These are phyloP conservation scores for Echium plantagineum DNA, from an alignment of 257 asterid species.

Conservation along the genomic window DNA sequence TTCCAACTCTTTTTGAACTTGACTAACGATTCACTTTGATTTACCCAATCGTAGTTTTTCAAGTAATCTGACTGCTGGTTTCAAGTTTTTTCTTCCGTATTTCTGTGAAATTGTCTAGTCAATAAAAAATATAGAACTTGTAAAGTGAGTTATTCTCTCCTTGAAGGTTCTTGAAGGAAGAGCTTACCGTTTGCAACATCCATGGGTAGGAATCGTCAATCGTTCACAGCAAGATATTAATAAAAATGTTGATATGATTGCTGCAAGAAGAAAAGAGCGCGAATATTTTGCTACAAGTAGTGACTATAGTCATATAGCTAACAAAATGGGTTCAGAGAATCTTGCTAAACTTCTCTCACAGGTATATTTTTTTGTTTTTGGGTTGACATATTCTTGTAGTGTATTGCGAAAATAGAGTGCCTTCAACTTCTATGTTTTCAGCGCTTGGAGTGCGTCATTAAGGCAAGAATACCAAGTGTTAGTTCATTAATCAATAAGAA, in stretches of 20 bases:
- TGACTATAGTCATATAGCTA: slow-evolving; percentile 28
- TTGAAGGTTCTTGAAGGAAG: slow-evolving; percentile 40
- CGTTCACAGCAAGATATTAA: slow-evolving; percentile 39
- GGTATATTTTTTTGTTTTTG: slow-evolving; percentile 6
- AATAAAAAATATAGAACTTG: too few relatives aligned
- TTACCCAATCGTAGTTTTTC: too few relatives aligned
- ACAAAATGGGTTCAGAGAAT: slow-evolving; percentile 36
- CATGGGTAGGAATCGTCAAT: slow-evolving; percentile 43
- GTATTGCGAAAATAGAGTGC: too few relatives aligned
- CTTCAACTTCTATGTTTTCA: slow-evolving; percentile 11
- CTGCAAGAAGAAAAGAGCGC: slow-evolving; percentile 26
- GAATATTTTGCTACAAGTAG: slow-evolving; percentile 31
- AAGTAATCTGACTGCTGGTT: too few relatives aligned
- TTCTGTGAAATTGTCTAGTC: too few relatives aligned
- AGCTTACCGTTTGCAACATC: slow-evolving; percentile 29
- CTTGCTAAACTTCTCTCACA: slow-evolving; percentile 33
- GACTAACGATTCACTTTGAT: too few relatives aligned
- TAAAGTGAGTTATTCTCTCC: neutral
- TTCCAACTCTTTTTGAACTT: too few relatives aligned
- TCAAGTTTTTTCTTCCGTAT: too few relatives aligned
- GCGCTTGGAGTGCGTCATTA: slow-evolving; percentile 31
- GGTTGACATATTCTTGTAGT: neutral
- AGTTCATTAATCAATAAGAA: slow-evolving; percentile 24
- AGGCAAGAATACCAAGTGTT: slow-evolving; percentile 30
- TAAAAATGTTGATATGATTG: slow-evolving; percentile 24